Conservation (phyloP, 148 eudicot species). For the Dianthus caryophyllus region DNA sequence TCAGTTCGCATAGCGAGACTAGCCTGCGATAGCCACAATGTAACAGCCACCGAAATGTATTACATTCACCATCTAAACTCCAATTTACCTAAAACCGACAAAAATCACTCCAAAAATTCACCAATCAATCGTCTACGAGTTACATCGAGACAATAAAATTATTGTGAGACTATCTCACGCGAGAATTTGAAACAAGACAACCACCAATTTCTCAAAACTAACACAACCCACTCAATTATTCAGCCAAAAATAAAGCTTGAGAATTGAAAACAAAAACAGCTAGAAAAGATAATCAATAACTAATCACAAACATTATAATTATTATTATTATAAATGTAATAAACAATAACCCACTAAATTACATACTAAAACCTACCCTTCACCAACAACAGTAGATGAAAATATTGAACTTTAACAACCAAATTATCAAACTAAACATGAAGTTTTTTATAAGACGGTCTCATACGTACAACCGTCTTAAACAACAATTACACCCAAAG, state of each 20-base stretch:
- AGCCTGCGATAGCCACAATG: too few relatives aligned
- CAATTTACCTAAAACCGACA: neutral
- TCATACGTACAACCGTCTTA: too few relatives aligned
- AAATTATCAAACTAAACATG: neutral
- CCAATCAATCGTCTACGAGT: constrained; percentile 5
- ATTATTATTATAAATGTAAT: neutral
- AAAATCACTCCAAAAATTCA: constrained; percentile 13
- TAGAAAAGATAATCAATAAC: neutral
- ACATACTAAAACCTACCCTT: neutral
- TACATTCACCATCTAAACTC: too few relatives aligned
- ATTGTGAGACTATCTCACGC: too few relatives aligned
- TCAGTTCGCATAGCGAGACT: too few relatives aligned
- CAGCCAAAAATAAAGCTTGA: constrained; percentile 10
- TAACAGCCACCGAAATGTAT: too few relatives aligned
- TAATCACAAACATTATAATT: neutral
- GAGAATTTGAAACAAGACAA: too few relatives aligned
- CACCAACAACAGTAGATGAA: constrained; percentile 1
- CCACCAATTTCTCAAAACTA: neutral
- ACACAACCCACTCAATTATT: constrained; percentile 2
- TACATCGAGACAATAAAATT: neutral
- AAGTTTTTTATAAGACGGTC: too few relatives aligned
- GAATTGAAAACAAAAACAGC: neutral
- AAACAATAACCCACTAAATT: neutral
- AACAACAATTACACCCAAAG: too few relatives aligned
- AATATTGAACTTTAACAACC: too few relatives aligned